Evolutionary conservation across 148 eudicot species (phyloP), one percentile per base, ranked within the genome.

Genomic region (Amaranthus hypochondriacus): DNA sequence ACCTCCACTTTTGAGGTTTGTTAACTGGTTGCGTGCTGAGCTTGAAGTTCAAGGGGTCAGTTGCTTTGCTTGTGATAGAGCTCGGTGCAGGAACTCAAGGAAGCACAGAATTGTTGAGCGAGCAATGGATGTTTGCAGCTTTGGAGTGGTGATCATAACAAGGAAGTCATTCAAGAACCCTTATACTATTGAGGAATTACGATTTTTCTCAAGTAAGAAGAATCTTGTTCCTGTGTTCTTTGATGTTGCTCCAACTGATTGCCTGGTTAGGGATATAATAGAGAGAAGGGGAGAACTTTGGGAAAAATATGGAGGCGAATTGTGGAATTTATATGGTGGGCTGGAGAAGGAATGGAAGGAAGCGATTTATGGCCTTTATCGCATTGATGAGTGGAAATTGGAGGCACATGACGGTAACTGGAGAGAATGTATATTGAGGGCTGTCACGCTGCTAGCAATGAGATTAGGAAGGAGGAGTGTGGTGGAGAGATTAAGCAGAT

Each of bases 361-460:
- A 75, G 99, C 96, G 1, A 82, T 95, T 18, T 75, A 83, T 65
- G 84, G 87, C 4, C 90, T 95, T 68, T 87, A 92, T 62, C 87
- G 99, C 57, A 93, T 89, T 11, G 99, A 90, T 73, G 99, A 95
- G 76, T 92, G 99, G 97, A 92, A 92, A 70, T 79, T 95, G n/a
- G 99, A 90, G 80, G 96, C 90, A 70, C 84, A 82, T 52, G 87
- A 82, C 79, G 99, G 96, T 39, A 83, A 84, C 54, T 95, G 94
- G 97, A 89, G 99, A 79, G 96, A 95, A 69, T 92, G 99, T 79
- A 87, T 95, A 80, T 63, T 90, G 77, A 81, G 80, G 65, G 90
- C 90, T 1, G 92, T 95, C 4, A 84, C 97, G 21, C 78, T 89
- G 62, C 81, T 95, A 77, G 97, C 99, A 11, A 73, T 89, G 87